Evolutionary conservation across 345 rosid species (phyloP), one percentile per base, ranked within the genome.

Genomic region (Linum lewisii): DNA sequence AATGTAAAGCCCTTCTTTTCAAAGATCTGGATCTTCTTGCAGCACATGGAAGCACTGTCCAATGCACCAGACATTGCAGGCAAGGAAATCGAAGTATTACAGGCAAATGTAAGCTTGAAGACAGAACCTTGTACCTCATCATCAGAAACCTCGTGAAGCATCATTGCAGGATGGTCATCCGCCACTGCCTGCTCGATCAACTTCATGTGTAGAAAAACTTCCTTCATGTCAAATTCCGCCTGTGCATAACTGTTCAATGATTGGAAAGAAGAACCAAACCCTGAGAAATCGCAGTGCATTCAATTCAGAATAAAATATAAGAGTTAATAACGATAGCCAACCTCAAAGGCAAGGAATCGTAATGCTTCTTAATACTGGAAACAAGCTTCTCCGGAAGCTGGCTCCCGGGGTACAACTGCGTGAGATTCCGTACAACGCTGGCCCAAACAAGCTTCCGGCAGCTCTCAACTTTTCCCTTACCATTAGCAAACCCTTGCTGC

Each of bases 361-460:
- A 88, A 78, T 88, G 98, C 83, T 86, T 92, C 73, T 88, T 76
- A 34, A 92, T 86, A 76, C 82, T 86, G 55, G 87, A 86, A 21
- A 92, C 88, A 19, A 92, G 93, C 91, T 84, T 86, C 79, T 92
- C 98, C 25, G 96, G 97, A 65, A 92, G 74, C 77, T 88, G 98
- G 38, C 95, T 92, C 0, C 95, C 98, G 0, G 96, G 97, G 62
- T 88, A 92, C 71, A 92, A 69, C 83, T 86, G 95, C 19, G 95
- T 84, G 15, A 92, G 78, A 75, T 83, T 88, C 80, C 89, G 81
- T 49, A 92, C 93, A 62, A 92, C 95, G 54, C 78, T 82, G 26
- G 89, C 97, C 98, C 98, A 92, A 53, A 83, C 75, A 7, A 84
- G 76, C 78, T 85, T 92, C 75, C 86, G 73, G 22, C 86, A 82